Evolutionary conservation across 2,329 filamentous ascomycete genomes (phyloP).

Genomic region (Cordyceps javanica): DNA sequence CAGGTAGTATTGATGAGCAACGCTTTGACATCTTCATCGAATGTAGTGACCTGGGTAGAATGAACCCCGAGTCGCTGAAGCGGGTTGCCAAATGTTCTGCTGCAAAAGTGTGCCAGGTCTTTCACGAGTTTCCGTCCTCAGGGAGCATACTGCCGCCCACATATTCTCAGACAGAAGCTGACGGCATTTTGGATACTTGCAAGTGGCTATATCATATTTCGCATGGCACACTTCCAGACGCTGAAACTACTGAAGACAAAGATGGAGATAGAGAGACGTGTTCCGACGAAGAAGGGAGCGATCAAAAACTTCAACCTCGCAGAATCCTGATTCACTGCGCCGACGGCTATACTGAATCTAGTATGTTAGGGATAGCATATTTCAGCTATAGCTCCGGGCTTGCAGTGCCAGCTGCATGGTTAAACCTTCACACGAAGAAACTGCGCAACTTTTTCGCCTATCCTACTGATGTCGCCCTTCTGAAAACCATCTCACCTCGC

Average conservation of each 20-base stretch:
- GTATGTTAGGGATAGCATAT: constrained; percentile 83
- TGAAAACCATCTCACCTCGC: constrained; percentile 70
- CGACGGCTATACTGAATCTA: constrained; percentile 94
- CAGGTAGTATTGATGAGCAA: constrained; percentile 49
- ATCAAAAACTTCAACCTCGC: constrained; percentile 32
- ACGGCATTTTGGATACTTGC: constrained; percentile 79
- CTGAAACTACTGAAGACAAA: constrained; percentile 26
- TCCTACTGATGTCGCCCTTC: constrained; percentile 75
- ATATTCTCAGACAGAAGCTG: constrained; percentile 75
- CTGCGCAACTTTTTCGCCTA: constrained; percentile 95
- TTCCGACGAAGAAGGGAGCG: constrained; percentile 25
- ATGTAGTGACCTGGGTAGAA: constrained; percentile 74
- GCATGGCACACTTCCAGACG: constrained; percentile 48
- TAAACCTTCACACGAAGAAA: constrained; percentile 73
- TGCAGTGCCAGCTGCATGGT: constrained; percentile 78
- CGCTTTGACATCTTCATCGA: constrained; percentile 83
- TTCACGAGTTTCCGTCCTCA: constrained; percentile 79
- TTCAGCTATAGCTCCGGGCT: constrained; percentile 85
- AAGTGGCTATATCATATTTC: constrained; percentile 84
- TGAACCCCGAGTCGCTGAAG: constrained; percentile 63
- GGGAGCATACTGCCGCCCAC: constrained; percentile 85
- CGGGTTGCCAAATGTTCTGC: constrained; percentile 53
- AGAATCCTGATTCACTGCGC: constrained; percentile 87
- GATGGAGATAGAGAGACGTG: constrained; percentile 20
- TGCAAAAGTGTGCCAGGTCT: constrained; percentile 29